These are phyloP conservation scores for Skeletonema costatum DNA, from an alignment of 108 stramenopile genomes.

Conservation along the genomic window DNA sequence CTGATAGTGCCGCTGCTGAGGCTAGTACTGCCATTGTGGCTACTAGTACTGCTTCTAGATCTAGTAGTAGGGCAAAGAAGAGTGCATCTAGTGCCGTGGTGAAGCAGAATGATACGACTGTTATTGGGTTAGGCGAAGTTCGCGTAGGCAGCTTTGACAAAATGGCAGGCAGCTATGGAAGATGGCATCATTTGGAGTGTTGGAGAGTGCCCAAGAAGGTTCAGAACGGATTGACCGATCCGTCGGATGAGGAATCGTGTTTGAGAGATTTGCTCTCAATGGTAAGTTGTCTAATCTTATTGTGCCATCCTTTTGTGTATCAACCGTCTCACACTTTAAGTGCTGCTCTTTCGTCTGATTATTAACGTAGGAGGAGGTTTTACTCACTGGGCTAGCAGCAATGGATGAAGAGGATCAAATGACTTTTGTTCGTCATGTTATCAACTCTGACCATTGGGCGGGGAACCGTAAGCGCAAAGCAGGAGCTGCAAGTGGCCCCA, in stretches of 20 bases:
- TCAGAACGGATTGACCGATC: conserved; percentile 36
- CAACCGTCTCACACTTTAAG: no score
- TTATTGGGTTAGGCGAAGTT: conserved; percentile 24
- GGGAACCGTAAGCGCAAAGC: conserved; percentile 28
- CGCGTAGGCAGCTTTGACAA: conserved; percentile 48
- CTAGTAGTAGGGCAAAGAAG: conserved; percentile 2
- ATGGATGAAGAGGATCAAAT: conserved; percentile 32
- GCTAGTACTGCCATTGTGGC: neutral
- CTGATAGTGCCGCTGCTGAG: neutral
- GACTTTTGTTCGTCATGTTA: conserved; percentile 37
- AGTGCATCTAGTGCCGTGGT: neutral
- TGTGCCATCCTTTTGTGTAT: conserved; percentile 7
- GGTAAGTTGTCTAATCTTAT: neutral
- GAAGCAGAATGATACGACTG: neutral
- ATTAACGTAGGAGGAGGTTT: conserved; percentile 32
- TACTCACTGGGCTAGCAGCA: conserved; percentile 44
- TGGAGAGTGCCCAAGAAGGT: conserved; percentile 43
- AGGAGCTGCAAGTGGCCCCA: neutral
- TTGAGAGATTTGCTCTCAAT: conserved; percentile 39
- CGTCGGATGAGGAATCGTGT: conserved; percentile 16
- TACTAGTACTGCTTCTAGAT: neutral
- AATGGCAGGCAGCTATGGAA: conserved; percentile 39
- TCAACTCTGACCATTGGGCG: conserved; percentile 51
- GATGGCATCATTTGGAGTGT: conserved; percentile 56
- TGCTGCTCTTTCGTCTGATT: neutral